Evolutionary conservation across 352 stramenopile genomes (phyloP), one percentile per base, ranked within the genome.

Genomic region (Phytophthora syringae): DNA sequence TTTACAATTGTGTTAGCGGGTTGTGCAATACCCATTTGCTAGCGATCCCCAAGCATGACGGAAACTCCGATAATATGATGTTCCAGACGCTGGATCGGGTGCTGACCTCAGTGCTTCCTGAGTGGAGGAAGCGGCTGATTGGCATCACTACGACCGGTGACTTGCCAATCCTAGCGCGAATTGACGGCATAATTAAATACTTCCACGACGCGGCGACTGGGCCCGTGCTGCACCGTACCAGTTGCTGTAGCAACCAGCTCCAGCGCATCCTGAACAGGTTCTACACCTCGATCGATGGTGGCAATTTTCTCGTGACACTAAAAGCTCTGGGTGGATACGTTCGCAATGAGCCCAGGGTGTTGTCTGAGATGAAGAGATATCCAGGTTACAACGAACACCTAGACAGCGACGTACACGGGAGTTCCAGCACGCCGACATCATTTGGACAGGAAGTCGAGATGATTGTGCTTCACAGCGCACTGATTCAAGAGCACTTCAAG

Each of bases 401-500:
- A 16, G 30, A 42, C 36, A 49, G 11, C 6, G 39, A 37, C 10
- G 21, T 22, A 21, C 55, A 48, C 51, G 24, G n/a, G 3, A 13
- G 7, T 40, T 36, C 34, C n/a, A 61, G 49, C 21, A n/a, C 59
- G 34, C 67, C 48, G 20, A 28, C 64, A n/a, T 36, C 42, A 12
- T 62, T 82, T 60, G 70, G 70, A 25, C 50, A 64, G 44, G 74
- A 82, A 45, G 54, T 72, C 13, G 54, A 68, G 53, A 85, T 78
- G 77, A 44, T 88, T n/a, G 74, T 70, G 1, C 48, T 76, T 34
- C 78, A 86, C 52, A 72, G 62, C 13, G 62, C 71, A 13, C 64
- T 79, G 13, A 44, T 88, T 34, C 73, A 68, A 63, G 74, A 71
- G 30, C 70, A 78, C 37, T 55, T 88, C 11, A 69, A 84, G n/a